Evolutionary conservation across 2,329 filamentous ascomycete genomes (phyloP), one percentile per base, ranked within the genome.

Genomic region (Pyricularia pennisetigena): DNA sequence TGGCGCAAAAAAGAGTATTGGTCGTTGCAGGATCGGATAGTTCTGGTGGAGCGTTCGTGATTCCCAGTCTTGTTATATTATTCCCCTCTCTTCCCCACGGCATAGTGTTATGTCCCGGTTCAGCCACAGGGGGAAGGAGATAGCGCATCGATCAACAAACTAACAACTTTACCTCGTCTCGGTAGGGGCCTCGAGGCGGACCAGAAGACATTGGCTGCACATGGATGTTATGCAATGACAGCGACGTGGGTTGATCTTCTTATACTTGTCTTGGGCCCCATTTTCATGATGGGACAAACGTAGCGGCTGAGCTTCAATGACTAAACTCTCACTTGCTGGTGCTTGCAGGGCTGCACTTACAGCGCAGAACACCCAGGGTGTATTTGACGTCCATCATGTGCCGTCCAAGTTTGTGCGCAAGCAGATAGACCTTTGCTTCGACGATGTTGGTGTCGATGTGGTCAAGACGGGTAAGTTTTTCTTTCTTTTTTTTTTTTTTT

Each of bases 171-270:
- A 65, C n/a, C n/a, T 66, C 66, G 67, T 49, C 4, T 62, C n/a
- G 26, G 10, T 74, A 97, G 94, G 68, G 95, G 94, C 67, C 87
- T 99, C 41, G 94, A 99, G 78, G 95, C 94, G 57, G 94, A 98
- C 77, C 94, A 98, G 76, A 97, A 97, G 77, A 93, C 97, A 70
- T 90, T 97, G 70, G 91, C 93, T 63, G 92, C 92, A 23, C 93
- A 98, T 85, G 89, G 90, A 69, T 95, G 92, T 80, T 98, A 98
- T 83, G 93, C 93, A 69, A 96, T 97, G 88, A 97, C 94, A 66
- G 93, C 94, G 26, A 97, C 94, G 59, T 62, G 20, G 23, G 24
- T 61, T 61, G 14, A 49, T 20, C 1, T 49, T 49, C 20, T 49
- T 49, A 7, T 49, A 2, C 16, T 7, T 49, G 9, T 49, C 16